phyloP scores from a whole-genome alignment of 2,329 filamentous ascomycete species.

The Aspergillus jensenii region DNA sequence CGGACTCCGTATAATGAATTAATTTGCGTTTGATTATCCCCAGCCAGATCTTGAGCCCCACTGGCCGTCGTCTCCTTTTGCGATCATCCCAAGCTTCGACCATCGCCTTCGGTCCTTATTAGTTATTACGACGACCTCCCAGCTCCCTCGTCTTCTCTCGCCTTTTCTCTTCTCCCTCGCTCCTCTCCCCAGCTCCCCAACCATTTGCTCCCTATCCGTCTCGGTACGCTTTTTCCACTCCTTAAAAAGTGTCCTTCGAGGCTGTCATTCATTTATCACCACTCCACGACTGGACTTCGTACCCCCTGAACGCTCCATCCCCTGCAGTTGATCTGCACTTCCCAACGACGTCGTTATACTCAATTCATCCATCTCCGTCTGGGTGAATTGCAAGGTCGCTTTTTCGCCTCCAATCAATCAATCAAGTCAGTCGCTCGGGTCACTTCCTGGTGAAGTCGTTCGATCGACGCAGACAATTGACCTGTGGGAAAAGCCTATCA shows the following conservation, averaged over 20 bases:
- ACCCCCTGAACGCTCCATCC: constrained; percentile 5
- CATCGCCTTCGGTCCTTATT: constrained; percentile 18
- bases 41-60: constrained; percentile 12
- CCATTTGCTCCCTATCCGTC: constrained; percentile 12
- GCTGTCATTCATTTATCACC: constrained; percentile 35
- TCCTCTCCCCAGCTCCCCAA: constrained; percentile 14
- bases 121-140: neutral
- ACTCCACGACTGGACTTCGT: constrained; percentile 17
- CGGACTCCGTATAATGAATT: constrained; percentile 4
- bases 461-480: constrained; percentile 28
- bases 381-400: constrained; percentile 6
- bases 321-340: constrained; percentile 38
- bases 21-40: constrained; percentile 13
- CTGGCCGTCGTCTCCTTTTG: constrained; percentile 10
- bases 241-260: constrained; percentile 27
- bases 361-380: constrained; percentile 5
- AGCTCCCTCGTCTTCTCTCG: constrained; percentile 18
- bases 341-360: constrained; percentile 5
- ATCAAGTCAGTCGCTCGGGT: constrained; percentile 13
- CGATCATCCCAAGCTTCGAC: constrained; percentile 11
- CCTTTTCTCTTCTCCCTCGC: constrained; percentile 5
- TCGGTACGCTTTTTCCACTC: constrained; percentile 30
- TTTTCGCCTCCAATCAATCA: constrained; percentile 6
- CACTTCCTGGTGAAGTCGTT: constrained; percentile 41
- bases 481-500: constrained; percentile 25